Percentiles rank a stretch among this genome's conserved stretches.
These are phyloP conservation scores for Volvox reticuliferus DNA, from an alignment of 139 green algal genomes.

Conservation along the genomic window DNA sequence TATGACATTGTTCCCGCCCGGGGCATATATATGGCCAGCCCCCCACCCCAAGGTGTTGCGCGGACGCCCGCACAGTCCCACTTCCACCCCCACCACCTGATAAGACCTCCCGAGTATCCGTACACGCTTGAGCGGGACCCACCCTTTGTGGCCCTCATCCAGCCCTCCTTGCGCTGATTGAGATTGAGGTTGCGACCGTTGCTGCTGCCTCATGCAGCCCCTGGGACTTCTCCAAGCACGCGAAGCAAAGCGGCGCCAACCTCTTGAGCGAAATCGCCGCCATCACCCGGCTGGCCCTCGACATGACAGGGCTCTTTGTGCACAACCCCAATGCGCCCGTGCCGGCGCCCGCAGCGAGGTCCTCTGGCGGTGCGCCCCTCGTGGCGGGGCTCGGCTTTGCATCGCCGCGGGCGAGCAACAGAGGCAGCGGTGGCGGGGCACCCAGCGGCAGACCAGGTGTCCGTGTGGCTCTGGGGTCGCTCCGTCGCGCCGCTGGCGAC, in stretches of 20 bases:
- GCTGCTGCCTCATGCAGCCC: constrained; percentile 37
- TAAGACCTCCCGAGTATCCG: no score
- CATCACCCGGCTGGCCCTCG: constrained; percentile 61
- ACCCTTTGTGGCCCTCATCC: no score
- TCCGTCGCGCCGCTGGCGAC: not conserved
- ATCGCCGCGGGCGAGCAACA: not conserved
- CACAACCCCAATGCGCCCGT: constrained; percentile 46
- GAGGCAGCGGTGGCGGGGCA: not conserved
- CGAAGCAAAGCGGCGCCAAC: constrained; percentile 73
- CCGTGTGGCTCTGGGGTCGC: not conserved
- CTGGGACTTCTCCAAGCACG: constrained; percentile 86
- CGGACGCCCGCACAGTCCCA: no score
- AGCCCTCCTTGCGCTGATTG: no score
- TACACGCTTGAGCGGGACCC: no score
- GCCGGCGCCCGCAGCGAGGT: not conserved
- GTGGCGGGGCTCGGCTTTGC: not conserved
- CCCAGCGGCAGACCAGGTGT: not conserved
- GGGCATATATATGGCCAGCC: no score
- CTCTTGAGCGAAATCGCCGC: constrained; percentile 76
- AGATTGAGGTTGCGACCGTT: no score
- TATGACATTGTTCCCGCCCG: no score
- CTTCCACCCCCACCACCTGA: no score
- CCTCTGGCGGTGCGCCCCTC: not conserved
- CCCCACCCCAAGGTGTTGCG: no score
- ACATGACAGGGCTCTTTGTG: constrained; percentile 61